phyloP scores from a whole-genome alignment of 2,329 filamentous ascomycete genomes.

The Anthostomella pinea region DNA sequence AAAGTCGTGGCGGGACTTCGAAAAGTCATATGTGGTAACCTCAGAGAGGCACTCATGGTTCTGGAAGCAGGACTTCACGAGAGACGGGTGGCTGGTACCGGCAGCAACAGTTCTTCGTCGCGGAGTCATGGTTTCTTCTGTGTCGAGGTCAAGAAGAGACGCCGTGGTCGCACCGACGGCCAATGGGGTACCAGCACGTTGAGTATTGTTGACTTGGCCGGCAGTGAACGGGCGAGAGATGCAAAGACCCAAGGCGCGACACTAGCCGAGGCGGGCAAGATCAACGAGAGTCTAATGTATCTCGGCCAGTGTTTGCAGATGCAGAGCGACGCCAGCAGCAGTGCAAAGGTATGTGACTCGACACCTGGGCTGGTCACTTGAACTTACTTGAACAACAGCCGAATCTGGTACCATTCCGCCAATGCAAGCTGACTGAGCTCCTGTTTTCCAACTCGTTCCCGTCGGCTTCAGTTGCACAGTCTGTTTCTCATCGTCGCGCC shows the following conservation, averaged over 20 bases:
- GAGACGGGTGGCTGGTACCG: constrained; percentile 82
- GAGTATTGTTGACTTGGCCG: constrained; percentile 88
- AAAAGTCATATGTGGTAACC: constrained; percentile 80
- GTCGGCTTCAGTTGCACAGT: constrained; percentile 50
- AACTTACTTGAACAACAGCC: constrained; percentile 45
- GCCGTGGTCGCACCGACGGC: constrained; percentile 44
- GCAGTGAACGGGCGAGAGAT: constrained; percentile 87
- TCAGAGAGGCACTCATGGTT: constrained; percentile 83
- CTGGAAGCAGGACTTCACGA: constrained; percentile 87
- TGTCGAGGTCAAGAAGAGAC: constrained; percentile 86
- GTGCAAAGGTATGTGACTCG: constrained; percentile 60
- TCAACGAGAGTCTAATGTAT: constrained; percentile 98
- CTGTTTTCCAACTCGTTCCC: constrained; percentile 87
- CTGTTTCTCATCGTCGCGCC: constrained; percentile 49
- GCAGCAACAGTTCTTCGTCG: constrained; percentile 88
- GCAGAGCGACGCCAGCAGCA: constrained; percentile 75
- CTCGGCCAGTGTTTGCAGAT: constrained; percentile 95
- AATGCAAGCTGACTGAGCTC: constrained; percentile 82
- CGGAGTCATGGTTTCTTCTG: constrained; percentile 96
- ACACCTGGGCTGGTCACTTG: not conserved
- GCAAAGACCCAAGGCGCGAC: constrained; percentile 93
- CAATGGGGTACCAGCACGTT: constrained; percentile 75
- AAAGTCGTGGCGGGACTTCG: constrained; percentile 91
- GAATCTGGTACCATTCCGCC: constrained; percentile 73
- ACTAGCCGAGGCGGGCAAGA: constrained; percentile 92